Evolutionary conservation across 2,329 filamentous ascomycete species (phyloP).

Genomic region (Cercospora zeae-maydis): DNA sequence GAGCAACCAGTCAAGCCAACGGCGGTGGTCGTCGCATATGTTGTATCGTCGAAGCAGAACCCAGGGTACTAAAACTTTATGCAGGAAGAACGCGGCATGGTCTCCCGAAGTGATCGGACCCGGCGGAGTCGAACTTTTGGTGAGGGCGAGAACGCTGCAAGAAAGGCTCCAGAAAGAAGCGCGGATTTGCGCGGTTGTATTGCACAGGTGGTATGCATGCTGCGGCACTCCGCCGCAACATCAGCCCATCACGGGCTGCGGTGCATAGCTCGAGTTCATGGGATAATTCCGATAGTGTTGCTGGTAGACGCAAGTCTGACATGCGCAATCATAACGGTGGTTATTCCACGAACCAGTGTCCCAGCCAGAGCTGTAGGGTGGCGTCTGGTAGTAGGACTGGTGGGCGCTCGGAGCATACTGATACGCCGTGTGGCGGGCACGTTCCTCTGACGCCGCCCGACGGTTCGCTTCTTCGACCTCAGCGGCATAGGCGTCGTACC

Average conservation of each 20-base stretch:
- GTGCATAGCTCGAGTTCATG: slow-evolving; percentile 30
- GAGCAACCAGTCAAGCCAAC: background rate
- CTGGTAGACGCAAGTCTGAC: slow-evolving; percentile 35
- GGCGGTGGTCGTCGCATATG: background rate
- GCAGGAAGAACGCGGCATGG: slow-evolving; percentile 14
- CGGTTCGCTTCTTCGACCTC: slow-evolving; percentile 34
- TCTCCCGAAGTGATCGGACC: slow-evolving; percentile 11
- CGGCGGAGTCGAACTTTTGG: slow-evolving; percentile 11
- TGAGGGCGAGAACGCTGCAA: slow-evolving; percentile 18
- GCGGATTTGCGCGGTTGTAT: background rate
- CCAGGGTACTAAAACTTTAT: slow-evolving; percentile 9
- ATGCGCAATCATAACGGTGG: slow-evolving; percentile 38
- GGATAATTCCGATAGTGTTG: slow-evolving; percentile 36
- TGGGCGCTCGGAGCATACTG: slow-evolving; percentile 29
- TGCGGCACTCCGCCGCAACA: background rate
- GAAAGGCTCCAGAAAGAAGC: background rate
- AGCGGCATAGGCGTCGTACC: slow-evolving; percentile 28
- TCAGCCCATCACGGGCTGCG: slow-evolving; percentile 11
- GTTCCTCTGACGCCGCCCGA: slow-evolving; percentile 32
- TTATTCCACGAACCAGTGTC: slow-evolving; percentile 34
- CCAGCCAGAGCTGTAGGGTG: slow-evolving; percentile 34
- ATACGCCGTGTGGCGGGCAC: slow-evolving; percentile 32
- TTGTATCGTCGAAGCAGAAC: slow-evolving; percentile 8
- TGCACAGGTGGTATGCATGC: background rate
- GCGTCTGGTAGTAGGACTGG: slow-evolving; percentile 30